Evolutionary conservation across 495 filamentous ascomycete genomes (phyloP).

Genomic region (Tuber calosporum): DNA sequence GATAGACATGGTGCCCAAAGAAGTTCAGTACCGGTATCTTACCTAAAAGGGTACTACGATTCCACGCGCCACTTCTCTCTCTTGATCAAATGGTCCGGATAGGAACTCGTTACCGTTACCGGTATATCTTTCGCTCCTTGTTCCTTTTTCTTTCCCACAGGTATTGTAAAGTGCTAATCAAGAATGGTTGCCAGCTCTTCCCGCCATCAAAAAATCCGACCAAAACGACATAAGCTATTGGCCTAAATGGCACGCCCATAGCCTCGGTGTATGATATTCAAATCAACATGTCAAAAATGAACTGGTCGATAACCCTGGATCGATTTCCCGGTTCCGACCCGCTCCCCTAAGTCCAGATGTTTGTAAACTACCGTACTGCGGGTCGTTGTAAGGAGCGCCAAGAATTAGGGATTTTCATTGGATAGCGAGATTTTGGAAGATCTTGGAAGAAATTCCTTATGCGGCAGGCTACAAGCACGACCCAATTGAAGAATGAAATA

Average conservation of each 20-base stretch:
- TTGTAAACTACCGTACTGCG: not conserved
- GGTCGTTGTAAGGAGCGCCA: too few species aligned
- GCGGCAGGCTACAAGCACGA: too few species aligned
- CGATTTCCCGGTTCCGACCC: not conserved
- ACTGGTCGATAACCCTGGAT: not conserved
- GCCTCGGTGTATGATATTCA: not conserved
- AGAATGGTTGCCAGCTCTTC: not conserved
- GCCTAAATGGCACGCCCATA: not conserved
- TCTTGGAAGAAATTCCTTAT: too few species aligned
- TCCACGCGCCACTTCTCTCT: not conserved
- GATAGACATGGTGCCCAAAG: not conserved
- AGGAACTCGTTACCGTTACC: not conserved
- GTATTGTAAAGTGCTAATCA: not conserved
- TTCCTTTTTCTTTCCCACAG: not conserved
- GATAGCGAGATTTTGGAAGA: too few species aligned
- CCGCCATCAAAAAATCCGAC: not conserved
- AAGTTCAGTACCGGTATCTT: not conserved
- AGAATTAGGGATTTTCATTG: too few species aligned
- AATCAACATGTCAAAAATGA: not conserved
- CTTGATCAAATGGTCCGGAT: not conserved
- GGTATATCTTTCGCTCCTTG: not conserved
- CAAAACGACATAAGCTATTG: not conserved
- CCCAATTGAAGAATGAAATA: too few species aligned
- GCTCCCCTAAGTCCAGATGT: not conserved
- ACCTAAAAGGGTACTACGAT: not conserved